Conservation (phyloP, 805 yeast species). For the Candida berthetii region DNA sequence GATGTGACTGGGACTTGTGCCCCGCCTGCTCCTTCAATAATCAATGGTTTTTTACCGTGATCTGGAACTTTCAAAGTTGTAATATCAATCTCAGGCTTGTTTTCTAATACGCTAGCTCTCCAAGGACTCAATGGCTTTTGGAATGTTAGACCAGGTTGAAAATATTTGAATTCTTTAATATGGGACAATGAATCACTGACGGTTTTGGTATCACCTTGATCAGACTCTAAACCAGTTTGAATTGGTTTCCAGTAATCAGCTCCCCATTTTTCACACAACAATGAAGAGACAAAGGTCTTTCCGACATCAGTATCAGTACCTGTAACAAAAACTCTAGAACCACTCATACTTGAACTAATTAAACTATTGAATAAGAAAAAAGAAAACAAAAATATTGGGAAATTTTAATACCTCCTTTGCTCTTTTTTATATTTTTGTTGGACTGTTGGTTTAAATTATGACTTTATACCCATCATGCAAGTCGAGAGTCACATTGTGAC, state of each 20-base stretch:
- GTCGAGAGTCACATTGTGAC: too few relatives aligned
- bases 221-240: slow-evolving; percentile 23
- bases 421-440: too few relatives aligned
- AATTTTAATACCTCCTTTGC: too few relatives aligned
- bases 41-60: slow-evolving; percentile 7
- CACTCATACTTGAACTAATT: too few relatives aligned
- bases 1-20: slow-evolving; percentile 22
- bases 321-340: slow-evolving; percentile 19
- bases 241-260: slow-evolving; percentile 25
- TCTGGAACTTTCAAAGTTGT: slow-evolving; percentile 15
- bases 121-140: slow-evolving; percentile 22
- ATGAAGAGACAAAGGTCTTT: slow-evolving; percentile 21
- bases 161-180: slow-evolving; percentile 7
- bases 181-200: slow-evolving; percentile 5
- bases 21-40: slow-evolving; percentile 27
- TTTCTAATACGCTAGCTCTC: slow-evolving; percentile 18
- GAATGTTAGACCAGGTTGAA: slow-evolving; percentile 13
- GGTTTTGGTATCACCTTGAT: slow-evolving; percentile 19
- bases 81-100: slow-evolving; percentile 11
- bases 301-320: slow-evolving; percentile 29
- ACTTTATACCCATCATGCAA: too few relatives aligned
- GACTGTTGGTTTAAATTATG: too few relatives aligned
- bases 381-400: too few relatives aligned
- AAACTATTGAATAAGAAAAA: too few relatives aligned
- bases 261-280: slow-evolving; percentile 19